phyloP scores from a whole-genome alignment of 805 yeast genomes.

The Naumovozyma dairenensis region DNA sequence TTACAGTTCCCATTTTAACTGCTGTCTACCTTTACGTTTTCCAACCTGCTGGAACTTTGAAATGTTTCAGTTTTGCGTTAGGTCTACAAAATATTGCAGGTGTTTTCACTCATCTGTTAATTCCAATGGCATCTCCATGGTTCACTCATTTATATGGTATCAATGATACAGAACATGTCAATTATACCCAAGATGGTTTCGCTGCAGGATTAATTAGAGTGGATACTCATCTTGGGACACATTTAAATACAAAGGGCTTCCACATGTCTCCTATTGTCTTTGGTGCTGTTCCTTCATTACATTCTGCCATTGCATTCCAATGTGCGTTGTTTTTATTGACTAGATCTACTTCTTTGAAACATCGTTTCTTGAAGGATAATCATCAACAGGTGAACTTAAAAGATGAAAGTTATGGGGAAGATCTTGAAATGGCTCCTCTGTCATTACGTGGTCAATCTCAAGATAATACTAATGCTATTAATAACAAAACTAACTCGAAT shows the following conservation, averaged over 20 bases:
- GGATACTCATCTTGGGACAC: slow-evolving; percentile 55
- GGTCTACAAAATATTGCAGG: slow-evolving; percentile 55
- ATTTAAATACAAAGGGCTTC: slow-evolving; percentile 50
- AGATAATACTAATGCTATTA: neutral
- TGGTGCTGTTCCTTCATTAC: slow-evolving; percentile 56
- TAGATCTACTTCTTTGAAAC: slow-evolving; percentile 20
- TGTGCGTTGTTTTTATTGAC: slow-evolving; percentile 36
- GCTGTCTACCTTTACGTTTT: slow-evolving; percentile 55
- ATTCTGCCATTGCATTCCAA: slow-evolving; percentile 56
- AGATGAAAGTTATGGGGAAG: no score
- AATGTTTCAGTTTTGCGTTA: slow-evolving; percentile 42
- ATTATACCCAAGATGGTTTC: slow-evolving; percentile 55
- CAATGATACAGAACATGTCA: slow-evolving; percentile 37
- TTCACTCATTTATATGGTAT: slow-evolving; percentile 54
- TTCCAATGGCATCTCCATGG: slow-evolving; percentile 74
- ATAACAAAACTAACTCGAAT: no score
- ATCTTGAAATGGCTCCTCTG: slow-evolving; percentile 2
- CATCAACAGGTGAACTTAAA: no score
- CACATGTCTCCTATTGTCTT: slow-evolving; percentile 61
- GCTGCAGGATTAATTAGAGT: slow-evolving; percentile 63
- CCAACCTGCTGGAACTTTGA: slow-evolving; percentile 55
- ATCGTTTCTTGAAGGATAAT: slow-evolving; percentile 8
- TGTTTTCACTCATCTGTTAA: slow-evolving; percentile 46
- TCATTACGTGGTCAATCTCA: neutral
- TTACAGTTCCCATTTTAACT: slow-evolving; percentile 50